Evolutionary conservation across 805 yeast species (phyloP).

Genomic region (Schwanniomyces polymorphus): DNA sequence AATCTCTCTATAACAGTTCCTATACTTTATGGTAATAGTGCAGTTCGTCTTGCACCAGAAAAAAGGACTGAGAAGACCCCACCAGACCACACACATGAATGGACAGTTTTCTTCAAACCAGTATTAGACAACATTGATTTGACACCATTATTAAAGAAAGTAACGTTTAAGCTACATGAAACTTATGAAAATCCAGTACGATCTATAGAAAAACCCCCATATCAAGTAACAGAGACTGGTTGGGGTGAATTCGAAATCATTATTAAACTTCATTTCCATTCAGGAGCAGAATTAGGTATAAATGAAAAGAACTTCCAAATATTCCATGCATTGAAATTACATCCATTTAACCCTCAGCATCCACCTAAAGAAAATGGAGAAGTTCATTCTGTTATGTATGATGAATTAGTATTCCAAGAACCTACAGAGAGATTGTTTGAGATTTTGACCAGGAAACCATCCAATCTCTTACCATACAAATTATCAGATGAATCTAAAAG

Average conservation of each 20-base stretch:
- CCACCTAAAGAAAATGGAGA: slow-evolving; percentile 42
- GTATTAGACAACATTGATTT: slow-evolving; percentile 66
- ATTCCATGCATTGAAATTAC: slow-evolving; percentile 87
- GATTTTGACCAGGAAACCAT: slow-evolving; percentile 69
- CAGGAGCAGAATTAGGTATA: slow-evolving; percentile 61
- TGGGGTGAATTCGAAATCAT: slow-evolving; percentile 99
- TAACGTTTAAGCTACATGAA: slow-evolving; percentile 92
- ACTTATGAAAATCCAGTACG: slow-evolving; percentile 89
- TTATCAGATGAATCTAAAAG: slow-evolving; percentile 31
- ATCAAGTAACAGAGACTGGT: slow-evolving; percentile 94
- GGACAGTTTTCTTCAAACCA: slow-evolving; percentile 94
- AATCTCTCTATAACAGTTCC: slow-evolving; percentile 44
- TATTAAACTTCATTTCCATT: slow-evolving; percentile 79
- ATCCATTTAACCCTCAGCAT: slow-evolving; percentile 66
- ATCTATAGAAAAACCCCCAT: slow-evolving; percentile 86
- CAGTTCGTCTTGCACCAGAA: slow-evolving; percentile 36
- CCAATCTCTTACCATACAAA: slow-evolving; percentile 46
- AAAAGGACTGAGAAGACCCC: slow-evolving; percentile 49
- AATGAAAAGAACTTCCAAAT: slow-evolving; percentile 84
- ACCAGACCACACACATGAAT: slow-evolving; percentile 87
- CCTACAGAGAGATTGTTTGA: slow-evolving; percentile 91
- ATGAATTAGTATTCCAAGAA: slow-evolving; percentile 91
- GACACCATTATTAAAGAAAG: slow-evolving; percentile 80
- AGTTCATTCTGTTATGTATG: slow-evolving; percentile 57
- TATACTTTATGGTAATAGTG: slow-evolving; percentile 40